Conservation (phyloP, 331 rosid genomes). For the Arachis monticola region DNA sequence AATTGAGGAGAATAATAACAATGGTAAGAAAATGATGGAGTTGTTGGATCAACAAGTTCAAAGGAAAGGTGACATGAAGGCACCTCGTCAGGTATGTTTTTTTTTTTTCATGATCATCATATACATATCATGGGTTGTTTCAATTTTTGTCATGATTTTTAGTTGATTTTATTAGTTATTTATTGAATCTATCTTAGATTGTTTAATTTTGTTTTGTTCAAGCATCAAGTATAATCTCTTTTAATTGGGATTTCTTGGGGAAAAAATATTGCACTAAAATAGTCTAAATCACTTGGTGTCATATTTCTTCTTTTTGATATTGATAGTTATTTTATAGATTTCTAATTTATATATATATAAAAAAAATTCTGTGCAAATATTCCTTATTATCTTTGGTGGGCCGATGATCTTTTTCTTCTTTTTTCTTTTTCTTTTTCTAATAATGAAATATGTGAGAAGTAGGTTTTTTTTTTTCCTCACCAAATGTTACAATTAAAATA, state of each 20-base stretch:
- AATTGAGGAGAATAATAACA: conserved; percentile 31
- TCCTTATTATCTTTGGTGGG: too few relatives aligned
- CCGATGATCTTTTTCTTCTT: too few relatives aligned
- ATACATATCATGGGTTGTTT: background rate
- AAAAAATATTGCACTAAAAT: too few relatives aligned
- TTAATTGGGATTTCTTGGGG: background rate
- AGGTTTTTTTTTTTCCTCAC: too few relatives aligned
- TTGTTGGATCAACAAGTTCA: conserved; percentile 34
- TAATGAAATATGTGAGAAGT: too few relatives aligned
- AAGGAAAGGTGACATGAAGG: conserved; percentile 45
- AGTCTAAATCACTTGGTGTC: too few relatives aligned
- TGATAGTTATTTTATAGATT: too few relatives aligned
- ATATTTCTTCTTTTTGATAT: too few relatives aligned
- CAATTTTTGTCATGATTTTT: background rate
- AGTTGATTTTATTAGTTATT: background rate
- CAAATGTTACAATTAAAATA: too few relatives aligned
- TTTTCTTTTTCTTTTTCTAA: too few relatives aligned
- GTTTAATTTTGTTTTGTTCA: background rate
- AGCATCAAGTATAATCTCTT: background rate
- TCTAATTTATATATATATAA: too few relatives aligned
- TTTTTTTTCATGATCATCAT: conserved; percentile 9
- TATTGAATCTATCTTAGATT: background rate
- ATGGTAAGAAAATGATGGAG: conserved; percentile 17
- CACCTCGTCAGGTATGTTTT: conserved; percentile 50
- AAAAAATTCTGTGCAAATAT: too few relatives aligned